Conservation (phyloP, 371 early-diverging fungal genomes). For the Mucor saturninus region DNA sequence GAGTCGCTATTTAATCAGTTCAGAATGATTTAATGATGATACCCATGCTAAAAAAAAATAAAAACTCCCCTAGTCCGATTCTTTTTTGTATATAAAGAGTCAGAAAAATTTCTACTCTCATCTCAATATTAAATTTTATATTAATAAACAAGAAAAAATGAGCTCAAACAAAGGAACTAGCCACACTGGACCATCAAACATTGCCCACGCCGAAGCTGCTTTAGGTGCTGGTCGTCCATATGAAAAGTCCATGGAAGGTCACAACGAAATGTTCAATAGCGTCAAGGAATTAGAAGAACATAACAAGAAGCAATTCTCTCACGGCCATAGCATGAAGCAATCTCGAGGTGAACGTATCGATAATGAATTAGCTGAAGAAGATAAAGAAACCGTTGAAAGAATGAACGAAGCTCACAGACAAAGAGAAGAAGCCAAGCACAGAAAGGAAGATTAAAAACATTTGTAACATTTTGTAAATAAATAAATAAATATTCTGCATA, state of each 20-base stretch:
- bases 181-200: constrained; percentile 6
- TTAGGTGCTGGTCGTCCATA: constrained; percentile 26
- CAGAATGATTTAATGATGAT: constrained; percentile 4
- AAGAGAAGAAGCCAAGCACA: constrained; percentile 18
- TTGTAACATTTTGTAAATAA: constrained; percentile 3
- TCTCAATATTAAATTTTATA: neutral
- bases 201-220: constrained; percentile 31
- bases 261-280: constrained; percentile 25
- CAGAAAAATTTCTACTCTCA: neutral
- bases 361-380: constrained; percentile 24
- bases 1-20: constrained; percentile 18
- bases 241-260: constrained; percentile 22
- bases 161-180: constrained; percentile 5
- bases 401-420: constrained; percentile 21
- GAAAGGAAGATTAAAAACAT: neutral
- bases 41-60: too few relatives aligned
- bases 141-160: neutral
- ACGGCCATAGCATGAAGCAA: constrained; percentile 8
- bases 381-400: constrained; percentile 19
- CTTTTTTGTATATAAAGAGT: neutral
- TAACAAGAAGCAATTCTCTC: constrained; percentile 8
- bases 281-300: constrained; percentile 17
- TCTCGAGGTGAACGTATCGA: constrained; percentile 27
- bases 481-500: neutral
- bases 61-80: neutral